Evolutionary conservation across 2,329 filamentous ascomycete genomes (phyloP).

Genomic region (Ophiocordyceps unilateralis): DNA sequence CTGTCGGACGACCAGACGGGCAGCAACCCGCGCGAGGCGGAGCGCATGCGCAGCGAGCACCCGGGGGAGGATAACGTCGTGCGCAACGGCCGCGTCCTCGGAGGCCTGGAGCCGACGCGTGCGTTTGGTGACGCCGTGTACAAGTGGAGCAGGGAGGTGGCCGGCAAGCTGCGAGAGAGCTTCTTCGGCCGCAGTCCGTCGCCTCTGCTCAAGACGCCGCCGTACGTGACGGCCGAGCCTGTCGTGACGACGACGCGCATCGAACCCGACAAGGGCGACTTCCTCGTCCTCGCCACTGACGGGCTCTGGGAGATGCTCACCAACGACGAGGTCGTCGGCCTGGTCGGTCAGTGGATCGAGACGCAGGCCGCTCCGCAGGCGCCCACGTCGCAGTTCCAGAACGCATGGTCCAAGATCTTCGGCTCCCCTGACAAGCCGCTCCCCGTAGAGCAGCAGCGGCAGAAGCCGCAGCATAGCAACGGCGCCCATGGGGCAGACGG

Average conservation of each 20-base stretch:
- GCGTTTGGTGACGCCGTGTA: constrained; percentile 95
- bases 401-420: constrained; percentile 50
- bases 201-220: constrained; percentile 68
- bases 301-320: constrained; percentile 98
- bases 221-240: constrained; percentile 93
- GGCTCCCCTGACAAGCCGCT: constrained; percentile 35
- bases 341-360: constrained; percentile 95
- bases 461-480: constrained; percentile 15
- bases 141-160: constrained; percentile 83
- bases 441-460: constrained; percentile 52
- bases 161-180: constrained; percentile 61
- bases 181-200: constrained; percentile 79
- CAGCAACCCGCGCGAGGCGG: constrained; percentile 67
- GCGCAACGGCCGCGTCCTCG: constrained; percentile 75
- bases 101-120: constrained; percentile 78
- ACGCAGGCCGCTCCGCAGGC: constrained; percentile 37
- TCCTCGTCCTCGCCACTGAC: constrained; percentile 90
- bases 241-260: constrained; percentile 88
- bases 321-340: constrained; percentile 91
- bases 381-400: constrained; percentile 47
- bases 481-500: constrained; percentile 35
- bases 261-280: constrained; percentile 77
- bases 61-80: constrained; percentile 81
- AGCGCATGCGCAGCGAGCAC: constrained; percentile 68
- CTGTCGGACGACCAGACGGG: constrained; percentile 92